These are phyloP conservation scores for Leccinum ochraceum DNA, from an alignment of 768 basidiomycete species.

Conservation along the genomic window DNA sequence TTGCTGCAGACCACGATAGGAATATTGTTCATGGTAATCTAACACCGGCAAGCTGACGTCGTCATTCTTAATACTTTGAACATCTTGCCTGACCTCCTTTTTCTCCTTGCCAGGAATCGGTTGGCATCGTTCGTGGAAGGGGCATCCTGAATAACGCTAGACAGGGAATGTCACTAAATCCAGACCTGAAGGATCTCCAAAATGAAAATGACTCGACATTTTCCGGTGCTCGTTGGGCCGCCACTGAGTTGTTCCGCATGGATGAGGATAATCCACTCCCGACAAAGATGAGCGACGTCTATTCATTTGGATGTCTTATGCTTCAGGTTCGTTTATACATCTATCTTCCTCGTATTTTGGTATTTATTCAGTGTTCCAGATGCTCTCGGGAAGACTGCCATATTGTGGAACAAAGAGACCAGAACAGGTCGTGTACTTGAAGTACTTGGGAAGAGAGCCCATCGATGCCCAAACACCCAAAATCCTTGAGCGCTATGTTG, in stretches of 20 bases:
- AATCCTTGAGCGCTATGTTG: conserved; percentile 1
- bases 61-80: background rate
- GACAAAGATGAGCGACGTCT: conserved; percentile 18
- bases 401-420: conserved; percentile 11
- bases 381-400: conserved; percentile 10
- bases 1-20: background rate
- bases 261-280: background rate
- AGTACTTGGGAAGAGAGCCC: conserved; percentile 15
- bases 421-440: conserved; percentile 18
- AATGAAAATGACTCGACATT: background rate
- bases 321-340: conserved; percentile 12
- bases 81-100: background rate
- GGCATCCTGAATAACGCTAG: conserved; percentile 1
- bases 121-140: conserved; percentile 3
- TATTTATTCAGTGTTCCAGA: background rate
- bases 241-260: conserved; percentile 10
- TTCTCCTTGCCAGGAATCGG: conserved; percentile 1
- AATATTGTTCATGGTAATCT: conserved; percentile 9
- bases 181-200: background rate
- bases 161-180: background rate
- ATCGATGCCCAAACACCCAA: conserved; percentile 12
- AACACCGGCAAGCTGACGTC: conserved; percentile 8
- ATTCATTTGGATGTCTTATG: conserved; percentile 19
- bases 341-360: background rate
- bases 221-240: conserved; percentile 14